Evolutionary conservation across 257 asterid genomes (phyloP).

Genomic region (Nicotiana benthamiana): DNA sequence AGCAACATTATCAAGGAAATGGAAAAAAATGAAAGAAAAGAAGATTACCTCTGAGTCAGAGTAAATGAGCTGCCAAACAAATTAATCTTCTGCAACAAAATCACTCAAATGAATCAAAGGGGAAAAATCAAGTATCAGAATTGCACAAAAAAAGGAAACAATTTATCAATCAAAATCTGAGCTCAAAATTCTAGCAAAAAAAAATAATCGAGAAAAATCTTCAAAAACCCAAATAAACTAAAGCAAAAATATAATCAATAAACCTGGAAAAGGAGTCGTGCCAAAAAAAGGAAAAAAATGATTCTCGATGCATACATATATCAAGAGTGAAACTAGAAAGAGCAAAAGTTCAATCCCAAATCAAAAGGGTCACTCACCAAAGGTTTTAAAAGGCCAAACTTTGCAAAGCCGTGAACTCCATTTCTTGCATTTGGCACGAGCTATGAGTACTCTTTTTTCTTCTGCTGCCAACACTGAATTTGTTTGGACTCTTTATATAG

Average conservation of each 20-base stretch:
- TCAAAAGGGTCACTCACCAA: background rate
- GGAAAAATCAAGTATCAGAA: background rate
- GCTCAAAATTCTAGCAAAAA: background rate
- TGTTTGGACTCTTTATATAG: conserved; percentile 3
- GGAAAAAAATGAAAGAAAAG: background rate
- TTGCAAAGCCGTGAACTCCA: background rate
- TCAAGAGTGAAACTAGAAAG: background rate
- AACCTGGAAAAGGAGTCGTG: background rate
- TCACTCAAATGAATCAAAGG: background rate
- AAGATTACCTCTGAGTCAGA: background rate
- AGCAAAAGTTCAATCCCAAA: background rate
- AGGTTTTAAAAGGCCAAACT: background rate
- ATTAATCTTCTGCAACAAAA: background rate
- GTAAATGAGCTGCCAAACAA: background rate
- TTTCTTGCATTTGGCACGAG: background rate
- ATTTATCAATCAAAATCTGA: background rate
- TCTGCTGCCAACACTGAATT: background rate
- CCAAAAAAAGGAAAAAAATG: background rate
- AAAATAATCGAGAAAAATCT: background rate
- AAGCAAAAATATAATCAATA: background rate
- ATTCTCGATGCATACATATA: background rate
- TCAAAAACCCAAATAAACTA: background rate
- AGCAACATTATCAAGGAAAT: background rate
- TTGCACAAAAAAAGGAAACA: background rate
- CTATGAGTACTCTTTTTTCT: background rate